phyloP scores from a whole-genome alignment of 306 rosid genomes.

The Fragaria ananassa region DNA sequence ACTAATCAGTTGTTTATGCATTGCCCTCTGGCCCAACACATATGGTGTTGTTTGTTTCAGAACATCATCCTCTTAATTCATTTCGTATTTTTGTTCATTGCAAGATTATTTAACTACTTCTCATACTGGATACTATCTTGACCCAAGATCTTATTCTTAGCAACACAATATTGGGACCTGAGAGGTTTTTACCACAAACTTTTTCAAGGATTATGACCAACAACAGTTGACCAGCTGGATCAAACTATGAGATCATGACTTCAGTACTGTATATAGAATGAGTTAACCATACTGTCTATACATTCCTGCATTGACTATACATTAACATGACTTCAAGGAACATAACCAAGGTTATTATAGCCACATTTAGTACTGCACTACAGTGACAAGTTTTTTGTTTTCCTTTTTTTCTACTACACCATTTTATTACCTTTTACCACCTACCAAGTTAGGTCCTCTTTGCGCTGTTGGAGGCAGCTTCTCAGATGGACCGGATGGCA shows the following conservation, averaged over 20 bases:
- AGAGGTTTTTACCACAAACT: too few species aligned
- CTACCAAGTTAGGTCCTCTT: constrained; percentile 33
- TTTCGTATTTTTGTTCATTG: too few species aligned
- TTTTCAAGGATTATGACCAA: too few species aligned
- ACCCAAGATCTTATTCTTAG: too few species aligned
- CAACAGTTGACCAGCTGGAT: neutral
- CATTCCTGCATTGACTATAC: neutral
- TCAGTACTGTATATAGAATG: neutral
- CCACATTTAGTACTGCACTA: neutral
- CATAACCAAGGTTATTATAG: neutral
- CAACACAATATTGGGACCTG: too few species aligned
- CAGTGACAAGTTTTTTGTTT: neutral
- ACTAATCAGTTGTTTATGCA: too few species aligned
- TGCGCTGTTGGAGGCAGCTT: constrained; percentile 77
- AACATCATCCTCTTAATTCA: too few species aligned
- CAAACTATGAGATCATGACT: neutral
- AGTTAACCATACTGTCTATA: neutral
- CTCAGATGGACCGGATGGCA: constrained; percentile 77
- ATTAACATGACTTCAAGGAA: neutral
- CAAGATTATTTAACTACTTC: too few species aligned
- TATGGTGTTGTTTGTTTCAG: too few species aligned
- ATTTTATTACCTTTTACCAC: neutral
- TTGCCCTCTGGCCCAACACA: too few species aligned
- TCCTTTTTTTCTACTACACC: neutral
- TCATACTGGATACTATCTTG: too few species aligned